Evolutionary conservation across 805 yeast species (phyloP).

Genomic region (Yarrowia sp.): DNA sequence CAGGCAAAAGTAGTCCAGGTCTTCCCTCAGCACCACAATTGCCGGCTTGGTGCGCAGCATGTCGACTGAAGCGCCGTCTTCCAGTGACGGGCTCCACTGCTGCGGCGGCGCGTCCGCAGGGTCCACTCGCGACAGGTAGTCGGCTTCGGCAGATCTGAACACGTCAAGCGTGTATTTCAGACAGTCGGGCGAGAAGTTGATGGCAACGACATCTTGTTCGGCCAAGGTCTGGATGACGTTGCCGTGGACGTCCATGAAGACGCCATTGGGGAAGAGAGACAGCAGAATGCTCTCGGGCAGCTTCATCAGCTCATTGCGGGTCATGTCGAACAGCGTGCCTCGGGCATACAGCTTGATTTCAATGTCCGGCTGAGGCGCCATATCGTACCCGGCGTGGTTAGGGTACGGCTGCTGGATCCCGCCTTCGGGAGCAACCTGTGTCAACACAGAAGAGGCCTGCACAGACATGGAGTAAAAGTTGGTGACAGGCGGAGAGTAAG

Average conservation of each 20-base stretch:
- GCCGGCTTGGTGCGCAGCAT: conserved; percentile 80
- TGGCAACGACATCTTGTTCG: conserved; percentile 71
- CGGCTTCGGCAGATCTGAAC: conserved; percentile 62
- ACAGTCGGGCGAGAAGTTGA: conserved; percentile 83
- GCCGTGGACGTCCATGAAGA: conserved; percentile 72
- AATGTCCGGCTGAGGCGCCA: conserved; percentile 41
- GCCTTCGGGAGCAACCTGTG: conserved; percentile 61
- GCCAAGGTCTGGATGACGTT: conserved; percentile 75
- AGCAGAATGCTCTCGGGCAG: conserved; percentile 86
- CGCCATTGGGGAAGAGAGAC: conserved; percentile 88
- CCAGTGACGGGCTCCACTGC: conserved; percentile 14
- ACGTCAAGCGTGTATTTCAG: conserved; percentile 76
- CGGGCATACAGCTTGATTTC: conserved; percentile 75
- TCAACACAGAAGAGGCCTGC: conserved; percentile 48
- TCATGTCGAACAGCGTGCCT: conserved; percentile 68
- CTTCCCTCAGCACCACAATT: conserved; percentile 88
- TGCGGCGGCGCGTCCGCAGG: background rate
- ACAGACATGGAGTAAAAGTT: conserved; percentile 33
- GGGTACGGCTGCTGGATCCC: conserved; percentile 9
- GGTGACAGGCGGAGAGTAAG: conserved; percentile 33
- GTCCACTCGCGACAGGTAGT: background rate
- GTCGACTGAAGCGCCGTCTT: conserved; percentile 49
- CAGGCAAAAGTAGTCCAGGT: conserved; percentile 87
- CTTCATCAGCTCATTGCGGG: conserved; percentile 85
- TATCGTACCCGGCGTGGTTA: conserved; percentile 21